phyloP scores from a whole-genome alignment of 805 yeast species.

The Metschnikowia shivogae region DNA sequence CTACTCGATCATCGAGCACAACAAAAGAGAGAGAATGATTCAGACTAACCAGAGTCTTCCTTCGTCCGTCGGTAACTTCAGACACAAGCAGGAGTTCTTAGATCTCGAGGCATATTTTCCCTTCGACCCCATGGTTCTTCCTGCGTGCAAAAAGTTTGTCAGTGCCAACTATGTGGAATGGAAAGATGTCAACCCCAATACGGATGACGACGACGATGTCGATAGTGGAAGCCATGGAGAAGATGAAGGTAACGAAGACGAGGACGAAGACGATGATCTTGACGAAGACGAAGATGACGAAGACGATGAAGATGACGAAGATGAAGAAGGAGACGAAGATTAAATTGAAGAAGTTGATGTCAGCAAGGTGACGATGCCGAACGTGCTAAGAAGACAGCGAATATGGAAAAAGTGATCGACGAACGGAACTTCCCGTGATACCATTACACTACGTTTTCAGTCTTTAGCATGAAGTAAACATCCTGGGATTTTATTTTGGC shows the following conservation, averaged over 20 bases:
- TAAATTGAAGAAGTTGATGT: slow-evolving; percentile 6
- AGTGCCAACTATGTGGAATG: slow-evolving; percentile 65
- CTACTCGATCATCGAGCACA: slow-evolving; percentile 87
- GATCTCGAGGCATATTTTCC: slow-evolving; percentile 96
- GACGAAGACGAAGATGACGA: slow-evolving; percentile 16
- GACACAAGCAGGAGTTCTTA: slow-evolving; percentile 73
- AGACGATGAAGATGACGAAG: slow-evolving; percentile 16
- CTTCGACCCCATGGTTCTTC: slow-evolving; percentile 83
- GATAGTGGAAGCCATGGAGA: slow-evolving; percentile 28
- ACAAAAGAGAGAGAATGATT: slow-evolving; percentile 64
- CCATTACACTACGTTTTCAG: slow-evolving; percentile 7
- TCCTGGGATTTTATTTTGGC: slow-evolving; percentile 10
- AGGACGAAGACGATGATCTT: slow-evolving; percentile 13
- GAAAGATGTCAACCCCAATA: slow-evolving; percentile 47
- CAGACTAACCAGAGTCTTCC: slow-evolving; percentile 36
- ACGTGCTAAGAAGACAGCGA: slow-evolving; percentile 10
- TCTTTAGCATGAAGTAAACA: slow-evolving; percentile 13
- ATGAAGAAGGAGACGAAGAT: slow-evolving; percentile 13
- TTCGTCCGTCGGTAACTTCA: slow-evolving; percentile 38
- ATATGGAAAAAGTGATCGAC: slow-evolving; percentile 10
- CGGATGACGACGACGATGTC: slow-evolving; percentile 61
- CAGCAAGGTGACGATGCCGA: slow-evolving; percentile 5
- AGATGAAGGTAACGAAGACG: slow-evolving; percentile 23
- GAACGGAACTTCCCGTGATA: slow-evolving; percentile 3
- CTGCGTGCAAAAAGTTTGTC: slow-evolving; percentile 52